Percentiles rank a stretch among this genome's conserved stretches.
These are phyloP conservation scores for Colletotrichum lupini DNA, from an alignment of 2,329 filamentous ascomycete genomes.

Conservation along the genomic window DNA sequence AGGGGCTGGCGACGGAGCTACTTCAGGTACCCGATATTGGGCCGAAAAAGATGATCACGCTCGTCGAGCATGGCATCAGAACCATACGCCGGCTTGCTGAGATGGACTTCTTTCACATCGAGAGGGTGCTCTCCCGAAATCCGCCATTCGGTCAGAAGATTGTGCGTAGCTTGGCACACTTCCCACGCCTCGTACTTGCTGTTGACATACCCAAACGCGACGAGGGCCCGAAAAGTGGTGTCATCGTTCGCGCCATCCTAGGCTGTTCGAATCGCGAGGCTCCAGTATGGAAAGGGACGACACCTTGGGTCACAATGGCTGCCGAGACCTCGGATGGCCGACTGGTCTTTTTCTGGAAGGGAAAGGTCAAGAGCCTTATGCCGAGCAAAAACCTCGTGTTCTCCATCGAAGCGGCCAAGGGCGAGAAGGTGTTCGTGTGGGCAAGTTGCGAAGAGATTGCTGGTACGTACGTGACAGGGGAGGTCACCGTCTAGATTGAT, in stretches of 20 bases:
- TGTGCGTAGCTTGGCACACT: constrained; percentile 71
- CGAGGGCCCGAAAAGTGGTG: constrained; percentile 4
- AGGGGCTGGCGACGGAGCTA: constrained; percentile 75
- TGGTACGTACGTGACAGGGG: constrained; percentile 58
- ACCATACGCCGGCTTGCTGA: constrained; percentile 77
- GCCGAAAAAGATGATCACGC: constrained; percentile 77
- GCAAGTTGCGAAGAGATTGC: constrained; percentile 90
- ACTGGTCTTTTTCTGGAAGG: constrained; percentile 75
- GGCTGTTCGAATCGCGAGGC: constrained; percentile 76
- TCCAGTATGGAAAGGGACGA: constrained; percentile 70
- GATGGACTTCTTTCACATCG: constrained; percentile 78
- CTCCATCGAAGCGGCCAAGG: constrained; percentile 61
- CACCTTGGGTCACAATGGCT: constrained; percentile 78
- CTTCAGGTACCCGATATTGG: constrained; percentile 87
- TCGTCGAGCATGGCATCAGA: constrained; percentile 76
- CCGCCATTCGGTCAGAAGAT: constrained; percentile 84
- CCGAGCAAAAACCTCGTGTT: constrained; percentile 68
- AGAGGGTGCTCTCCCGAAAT: constrained; percentile 80
- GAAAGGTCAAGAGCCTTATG: constrained; percentile 73
- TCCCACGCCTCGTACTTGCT: constrained; percentile 68
- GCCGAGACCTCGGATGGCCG: constrained; percentile 76
- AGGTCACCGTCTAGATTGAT: not conserved
- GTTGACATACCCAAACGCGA: constrained; percentile 48
- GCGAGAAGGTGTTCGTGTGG: constrained; percentile 71
- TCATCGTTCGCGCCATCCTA: constrained; percentile 74